Evolutionary conservation across 331 rosid genomes (phyloP), one percentile per base, ranked within the genome.

Genomic region (Malus hybrid): DNA sequence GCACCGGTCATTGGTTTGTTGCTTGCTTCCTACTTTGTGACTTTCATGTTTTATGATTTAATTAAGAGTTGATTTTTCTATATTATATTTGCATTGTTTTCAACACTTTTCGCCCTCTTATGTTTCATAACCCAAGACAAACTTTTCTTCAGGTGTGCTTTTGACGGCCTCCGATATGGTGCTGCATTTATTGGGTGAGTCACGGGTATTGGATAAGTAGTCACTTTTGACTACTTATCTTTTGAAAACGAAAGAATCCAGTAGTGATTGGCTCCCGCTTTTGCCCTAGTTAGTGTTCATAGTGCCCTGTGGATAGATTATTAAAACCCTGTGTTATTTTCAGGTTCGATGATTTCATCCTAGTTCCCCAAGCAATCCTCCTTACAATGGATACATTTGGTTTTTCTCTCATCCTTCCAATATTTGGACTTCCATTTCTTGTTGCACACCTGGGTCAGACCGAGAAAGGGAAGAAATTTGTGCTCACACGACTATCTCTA

Each of bases 141-240:
- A 29, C 55, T 63, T 74, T 63, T 76, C 83, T 80, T 80, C 85
- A 94, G 99, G 99, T 94, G 99, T 80, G 99, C 99, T 63, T 94
- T 94, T 80, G 99, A 94, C 79, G 99, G 99, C 75, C 96, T 94
- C 68, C 96, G 91, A 68, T 94, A 94, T 75, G 93, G 91, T 62
- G 99, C 99, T 84, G 99, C 97, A 64, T 92, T 94, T 88, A 86
- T 90, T 19, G 97, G 99, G 99, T 90, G 78, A 81, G 80, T 86
- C 72, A 36, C 68, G 12, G 55, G 53, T 50, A 28, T 76, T 34
- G 28, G 3, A 66, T 39, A 9, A 14, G 10, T 56, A 7, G 11
- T 36, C 44, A 36, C 44, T 2, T 8, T 36, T 9, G 44, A 36
- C 44, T 36, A 39, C 44, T 39, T 39, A 36, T 57, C n/a, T 73